Percentiles rank a stretch among this genome's conserved stretches.
Evolutionary conservation across 768 basidiomycete genomes (phyloP).

Genomic region (Leccinum truebloodii): DNA sequence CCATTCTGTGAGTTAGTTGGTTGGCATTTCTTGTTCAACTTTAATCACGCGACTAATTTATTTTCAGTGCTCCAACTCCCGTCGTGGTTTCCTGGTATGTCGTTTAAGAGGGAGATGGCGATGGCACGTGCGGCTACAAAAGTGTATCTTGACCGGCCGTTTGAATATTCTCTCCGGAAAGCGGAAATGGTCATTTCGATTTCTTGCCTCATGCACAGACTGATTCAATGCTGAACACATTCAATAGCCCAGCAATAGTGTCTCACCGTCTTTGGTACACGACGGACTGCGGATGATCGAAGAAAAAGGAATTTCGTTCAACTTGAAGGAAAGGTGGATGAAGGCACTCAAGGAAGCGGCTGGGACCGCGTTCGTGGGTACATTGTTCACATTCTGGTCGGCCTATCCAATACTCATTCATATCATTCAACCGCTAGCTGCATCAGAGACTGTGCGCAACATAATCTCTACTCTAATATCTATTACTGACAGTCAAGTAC

Average conservation of each 20-base stretch:
- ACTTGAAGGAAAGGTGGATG: neutral
- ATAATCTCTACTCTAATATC: neutral
- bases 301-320: neutral
- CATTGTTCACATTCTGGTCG: neutral
- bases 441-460: neutral
- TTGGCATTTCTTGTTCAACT: neutral
- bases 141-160: neutral
- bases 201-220: neutral
- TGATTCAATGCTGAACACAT: neutral
- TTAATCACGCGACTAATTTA: neutral
- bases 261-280: neutral
- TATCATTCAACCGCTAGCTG: neutral
- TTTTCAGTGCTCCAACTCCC: neutral
- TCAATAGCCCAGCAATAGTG: neutral
- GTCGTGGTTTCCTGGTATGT: neutral
- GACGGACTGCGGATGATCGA: neutral
- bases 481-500: neutral
- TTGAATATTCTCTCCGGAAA: neutral
- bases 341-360: neutral
- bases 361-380: neutral
- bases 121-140: neutral
- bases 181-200: neutral
- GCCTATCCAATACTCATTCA: neutral
- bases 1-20: neutral
- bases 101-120: neutral